A percentile compares a stretch with the other conserved stretches of the same genome.
These are phyloP conservation scores for Torulaspora pretoriensis DNA, from an alignment of 1,139 yeast species.

Conservation along the genomic window DNA sequence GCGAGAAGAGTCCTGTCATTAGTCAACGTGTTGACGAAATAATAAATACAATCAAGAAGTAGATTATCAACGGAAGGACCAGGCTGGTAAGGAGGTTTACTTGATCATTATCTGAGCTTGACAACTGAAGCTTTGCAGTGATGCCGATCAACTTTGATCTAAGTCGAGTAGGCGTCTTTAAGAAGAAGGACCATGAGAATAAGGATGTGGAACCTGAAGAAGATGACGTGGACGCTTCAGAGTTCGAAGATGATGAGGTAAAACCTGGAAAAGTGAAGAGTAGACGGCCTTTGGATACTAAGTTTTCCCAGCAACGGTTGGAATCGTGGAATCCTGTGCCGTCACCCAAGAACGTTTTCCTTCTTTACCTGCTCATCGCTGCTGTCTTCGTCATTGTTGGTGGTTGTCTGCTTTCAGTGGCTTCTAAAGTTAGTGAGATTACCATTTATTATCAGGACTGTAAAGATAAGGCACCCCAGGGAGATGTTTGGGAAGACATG, in stretches of 20 bases:
- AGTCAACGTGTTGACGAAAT: conserved; percentile 2
- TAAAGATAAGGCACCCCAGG: conserved; percentile 51
- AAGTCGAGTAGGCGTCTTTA: conserved; percentile 23
- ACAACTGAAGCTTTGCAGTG: conserved; percentile 17
- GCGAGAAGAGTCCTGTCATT: conserved; percentile 1
- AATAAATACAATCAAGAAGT: background rate
- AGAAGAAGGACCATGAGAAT: conserved; percentile 27
- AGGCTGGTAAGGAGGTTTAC: background rate
- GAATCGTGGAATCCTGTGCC: conserved; percentile 70
- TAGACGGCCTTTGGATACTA: conserved; percentile 63
- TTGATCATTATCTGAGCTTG: conserved; percentile 1
- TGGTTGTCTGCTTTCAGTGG: conserved; percentile 81
- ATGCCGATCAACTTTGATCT: conserved; percentile 13
- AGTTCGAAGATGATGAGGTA: conserved; percentile 35
- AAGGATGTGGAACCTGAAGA: conserved; percentile 24
- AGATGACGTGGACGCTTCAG: conserved; percentile 35
- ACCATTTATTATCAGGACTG: conserved; percentile 81
- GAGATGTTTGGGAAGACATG: conserved; percentile 53
- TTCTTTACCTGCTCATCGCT: conserved; percentile 69
- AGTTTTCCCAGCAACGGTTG: conserved; percentile 62
- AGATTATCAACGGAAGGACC: background rate
- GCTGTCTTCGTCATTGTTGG: conserved; percentile 88
- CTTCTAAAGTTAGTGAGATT: conserved; percentile 72
- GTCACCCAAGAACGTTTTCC: conserved; percentile 86
- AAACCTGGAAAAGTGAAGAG: conserved; percentile 39